Evolutionary conservation across 169 alveolate species (phyloP), one percentile per base, ranked within the genome.

Genomic region (Cryptosporidium bovis): DNA sequence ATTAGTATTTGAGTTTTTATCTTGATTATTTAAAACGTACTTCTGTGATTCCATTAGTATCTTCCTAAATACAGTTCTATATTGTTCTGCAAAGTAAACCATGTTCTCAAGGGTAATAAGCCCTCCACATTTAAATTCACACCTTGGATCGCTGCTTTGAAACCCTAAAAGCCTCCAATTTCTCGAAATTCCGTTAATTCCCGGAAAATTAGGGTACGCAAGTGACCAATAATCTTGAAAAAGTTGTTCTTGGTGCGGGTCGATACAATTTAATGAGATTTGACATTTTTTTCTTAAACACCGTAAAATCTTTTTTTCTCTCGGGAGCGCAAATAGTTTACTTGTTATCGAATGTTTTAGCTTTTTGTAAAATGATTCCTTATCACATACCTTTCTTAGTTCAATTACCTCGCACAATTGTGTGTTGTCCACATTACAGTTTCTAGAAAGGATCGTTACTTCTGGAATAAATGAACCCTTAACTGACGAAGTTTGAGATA

Each of bases 191-290:
- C 64, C 36, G 40, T 77, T 77, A 16, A 77, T 77, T 44, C 36
- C 87, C 1, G 87, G 87, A 77, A 58, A 44, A 15, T 77, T 64
- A 24, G 87, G 87, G 46, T 77, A 77, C 33, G 87, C 56, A 20
- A 77, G 64, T 24, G 87, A 53, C 87, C 87, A 77, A 60, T 77
- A 77, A 44, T 77, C 65, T 62, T 62, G 87, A 36, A 77, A 60
- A 29, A 77, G 77, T 46, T 60, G 71, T 27, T 77, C 87, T 55
- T 77, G 87, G 18, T 60, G 36, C 7, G 87, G 87, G 29, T 77
- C 71, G 4, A 51, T 16, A 62, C 77, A 50, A 60, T 60, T 60
- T 20, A 77, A 40, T n/a, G 87, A 29, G 27, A 60, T 62, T 44
- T 36, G 51, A 60, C 87, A 77, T 46, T 36, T 77, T 18, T 56